phyloP scores from a whole-genome alignment of 495 filamentous ascomycete genomes.

The Tuber indicum region DNA sequence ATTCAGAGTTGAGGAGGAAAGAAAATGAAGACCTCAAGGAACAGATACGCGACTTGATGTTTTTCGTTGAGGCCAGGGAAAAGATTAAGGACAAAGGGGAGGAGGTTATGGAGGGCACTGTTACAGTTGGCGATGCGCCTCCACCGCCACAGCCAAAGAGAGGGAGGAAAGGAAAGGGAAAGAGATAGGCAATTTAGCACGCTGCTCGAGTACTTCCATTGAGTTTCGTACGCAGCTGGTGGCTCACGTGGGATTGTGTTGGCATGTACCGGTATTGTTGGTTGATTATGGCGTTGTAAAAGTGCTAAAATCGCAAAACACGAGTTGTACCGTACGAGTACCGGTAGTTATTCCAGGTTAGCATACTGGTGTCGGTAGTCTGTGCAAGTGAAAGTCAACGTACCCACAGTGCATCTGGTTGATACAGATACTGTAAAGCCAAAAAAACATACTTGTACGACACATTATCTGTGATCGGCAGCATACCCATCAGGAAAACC shows the following conservation, averaged over 20 bases:
- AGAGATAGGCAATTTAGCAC: slow-evolving; percentile 9
- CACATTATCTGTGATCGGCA: no score
- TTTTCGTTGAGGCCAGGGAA: slow-evolving; percentile 79
- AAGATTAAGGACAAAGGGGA: slow-evolving; percentile 66
- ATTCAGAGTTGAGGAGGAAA: slow-evolving; percentile 51
- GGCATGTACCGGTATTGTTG: not conserved
- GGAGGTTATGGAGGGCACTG: slow-evolving; percentile 52
- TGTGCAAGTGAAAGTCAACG: no score
- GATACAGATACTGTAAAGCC: no score
- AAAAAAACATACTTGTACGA: no score
- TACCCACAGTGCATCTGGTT: no score
- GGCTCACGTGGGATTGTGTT: not conserved
- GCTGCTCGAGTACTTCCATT: not conserved
- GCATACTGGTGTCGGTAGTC: no score
- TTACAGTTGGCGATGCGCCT: slow-evolving; percentile 38
- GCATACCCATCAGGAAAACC: no score
- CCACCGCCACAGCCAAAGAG: slow-evolving; percentile 28
- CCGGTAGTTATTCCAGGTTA: no score
- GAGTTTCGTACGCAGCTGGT: not conserved
- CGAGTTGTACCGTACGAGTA: no score
- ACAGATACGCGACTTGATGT: slow-evolving; percentile 80
- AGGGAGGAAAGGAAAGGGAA: slow-evolving; percentile 35
- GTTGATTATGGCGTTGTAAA: not conserved
- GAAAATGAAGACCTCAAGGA: slow-evolving; percentile 64
- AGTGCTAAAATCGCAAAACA: no score